Evolutionary conservation across 148 eudicot species (phyloP).

Genomic region (Salicornia ramosissima): DNA sequence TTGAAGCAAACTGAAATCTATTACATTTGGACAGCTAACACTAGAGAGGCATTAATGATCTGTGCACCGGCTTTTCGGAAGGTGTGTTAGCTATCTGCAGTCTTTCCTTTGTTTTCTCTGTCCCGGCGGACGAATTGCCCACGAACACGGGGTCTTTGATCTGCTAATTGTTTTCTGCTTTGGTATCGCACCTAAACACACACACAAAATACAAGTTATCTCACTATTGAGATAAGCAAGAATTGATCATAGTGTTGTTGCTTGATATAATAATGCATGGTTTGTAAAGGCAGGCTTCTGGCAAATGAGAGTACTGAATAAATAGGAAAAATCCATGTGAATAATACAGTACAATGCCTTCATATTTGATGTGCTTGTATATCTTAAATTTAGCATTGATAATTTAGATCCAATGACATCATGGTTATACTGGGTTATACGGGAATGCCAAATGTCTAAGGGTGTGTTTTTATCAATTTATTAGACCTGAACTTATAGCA

Average conservation of each 20-base stretch:
- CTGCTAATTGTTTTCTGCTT: constrained; percentile 78
- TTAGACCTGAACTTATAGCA: too few species aligned
- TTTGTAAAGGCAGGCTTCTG: constrained; percentile 5
- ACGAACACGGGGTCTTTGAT: constrained; percentile 69
- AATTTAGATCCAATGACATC: constrained; percentile 1
- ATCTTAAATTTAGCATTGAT: not conserved
- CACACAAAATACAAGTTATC: not conserved
- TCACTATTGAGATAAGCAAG: not conserved
- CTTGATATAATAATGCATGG: not conserved
- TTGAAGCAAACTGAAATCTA: constrained; percentile 5
- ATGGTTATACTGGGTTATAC: not conserved
- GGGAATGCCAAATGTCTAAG: too few species aligned
- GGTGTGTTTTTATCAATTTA: too few species aligned
- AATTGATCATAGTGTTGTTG: not conserved
- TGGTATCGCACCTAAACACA: constrained; percentile 57
- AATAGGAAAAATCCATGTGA: not conserved
- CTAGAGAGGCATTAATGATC: constrained; percentile 11
- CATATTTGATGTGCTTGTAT: not conserved
- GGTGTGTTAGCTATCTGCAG: constrained; percentile 42
- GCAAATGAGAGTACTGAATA: constrained; percentile 1
- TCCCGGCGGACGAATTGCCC: constrained; percentile 59
- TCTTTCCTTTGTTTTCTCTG: constrained; percentile 37
- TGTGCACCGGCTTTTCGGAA: not conserved
- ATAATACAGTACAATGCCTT: not conserved
- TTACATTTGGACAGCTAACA: constrained; percentile 21